Percentiles rank a stretch among this genome's conserved stretches.
Conservation (phyloP, 805 yeast species). For the Deakozyma indianensis region DNA sequence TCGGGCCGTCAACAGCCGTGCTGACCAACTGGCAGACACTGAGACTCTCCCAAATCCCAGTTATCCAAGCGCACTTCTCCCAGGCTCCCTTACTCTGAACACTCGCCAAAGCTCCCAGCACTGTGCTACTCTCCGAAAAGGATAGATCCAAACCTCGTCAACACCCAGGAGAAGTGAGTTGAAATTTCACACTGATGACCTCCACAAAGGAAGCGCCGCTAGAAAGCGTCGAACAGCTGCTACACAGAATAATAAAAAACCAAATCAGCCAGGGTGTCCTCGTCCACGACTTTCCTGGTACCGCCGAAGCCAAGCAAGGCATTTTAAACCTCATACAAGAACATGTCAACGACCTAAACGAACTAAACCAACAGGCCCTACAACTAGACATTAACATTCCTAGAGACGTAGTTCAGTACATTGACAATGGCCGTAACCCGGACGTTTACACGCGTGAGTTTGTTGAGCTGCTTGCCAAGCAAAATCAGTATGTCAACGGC, state of each 20-base stretch:
- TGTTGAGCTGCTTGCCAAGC: constrained; percentile 81
- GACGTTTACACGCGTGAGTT: constrained; percentile 95
- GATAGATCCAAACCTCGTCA: too few species aligned
- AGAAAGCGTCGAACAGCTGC: constrained; percentile 20
- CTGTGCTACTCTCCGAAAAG: too few species aligned
- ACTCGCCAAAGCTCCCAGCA: too few species aligned
- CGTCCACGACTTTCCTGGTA: constrained; percentile 87
- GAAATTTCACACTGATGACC: background rate
- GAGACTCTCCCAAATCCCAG: too few species aligned
- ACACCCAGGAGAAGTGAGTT: too few species aligned
- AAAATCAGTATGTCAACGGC: constrained; percentile 79
- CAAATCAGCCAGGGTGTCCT: constrained; percentile 81
- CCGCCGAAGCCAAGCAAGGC: constrained; percentile 59
- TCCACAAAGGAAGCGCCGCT: constrained; percentile 4
- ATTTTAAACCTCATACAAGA: constrained; percentile 19
- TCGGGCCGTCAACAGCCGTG: too few species aligned
- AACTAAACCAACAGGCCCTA: constrained; percentile 7
- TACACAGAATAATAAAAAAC: constrained; percentile 54
- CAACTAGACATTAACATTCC: constrained; percentile 27
- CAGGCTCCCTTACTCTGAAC: too few species aligned
- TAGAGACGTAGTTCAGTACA: constrained; percentile 74
- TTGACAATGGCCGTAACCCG: constrained; percentile 94
- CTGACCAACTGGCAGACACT: too few species aligned
- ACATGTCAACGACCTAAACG: constrained; percentile 10
- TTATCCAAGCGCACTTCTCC: too few species aligned